phyloP scores from a whole-genome alignment of 2,329 filamentous ascomycete species.

The Cladophialophora immunda region DNA sequence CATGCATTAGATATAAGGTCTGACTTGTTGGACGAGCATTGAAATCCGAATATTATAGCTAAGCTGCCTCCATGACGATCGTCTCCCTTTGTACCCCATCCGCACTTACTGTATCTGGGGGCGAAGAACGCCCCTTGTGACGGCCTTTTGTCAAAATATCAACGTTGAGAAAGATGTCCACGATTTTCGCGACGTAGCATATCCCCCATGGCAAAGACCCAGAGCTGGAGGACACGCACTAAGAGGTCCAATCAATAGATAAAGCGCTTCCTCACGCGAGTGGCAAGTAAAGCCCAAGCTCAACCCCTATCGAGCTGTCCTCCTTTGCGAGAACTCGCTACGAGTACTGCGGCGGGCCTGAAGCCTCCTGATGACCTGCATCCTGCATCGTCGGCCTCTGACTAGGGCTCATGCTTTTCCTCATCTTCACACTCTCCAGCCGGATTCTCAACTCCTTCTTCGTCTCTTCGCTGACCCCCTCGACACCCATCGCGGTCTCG shows the following conservation, averaged over 20 bases:
- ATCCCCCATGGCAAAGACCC: too few relatives aligned
- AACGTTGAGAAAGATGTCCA: too few relatives aligned
- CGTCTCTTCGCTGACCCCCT: not conserved
- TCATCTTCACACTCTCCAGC: not conserved
- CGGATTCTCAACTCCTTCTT: not conserved
- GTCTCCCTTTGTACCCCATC: too few relatives aligned
- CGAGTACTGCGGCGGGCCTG: not conserved
- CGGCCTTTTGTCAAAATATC: too few relatives aligned
- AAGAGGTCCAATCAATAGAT: too few relatives aligned
- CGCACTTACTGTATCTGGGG: too few relatives aligned
- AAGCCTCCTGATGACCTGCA: not conserved
- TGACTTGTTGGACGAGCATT: not conserved
- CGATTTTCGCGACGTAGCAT: too few relatives aligned
- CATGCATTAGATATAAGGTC: not conserved
- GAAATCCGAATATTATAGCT: not conserved
- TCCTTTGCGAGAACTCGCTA: not conserved
- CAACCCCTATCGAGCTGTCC: too few relatives aligned
- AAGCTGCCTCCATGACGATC: not conserved
- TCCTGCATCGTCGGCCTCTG: not conserved
- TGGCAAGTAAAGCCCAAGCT: too few relatives aligned
- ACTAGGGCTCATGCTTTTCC: not conserved
- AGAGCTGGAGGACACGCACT: too few relatives aligned
- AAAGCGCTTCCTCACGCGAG: too few relatives aligned
- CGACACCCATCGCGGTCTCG: slow-evolving; percentile 1
- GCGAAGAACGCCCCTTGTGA: too few relatives aligned